Evolutionary conservation across 805 yeast species (phyloP).

Genomic region (Ogataea nitratoaversa): DNA sequence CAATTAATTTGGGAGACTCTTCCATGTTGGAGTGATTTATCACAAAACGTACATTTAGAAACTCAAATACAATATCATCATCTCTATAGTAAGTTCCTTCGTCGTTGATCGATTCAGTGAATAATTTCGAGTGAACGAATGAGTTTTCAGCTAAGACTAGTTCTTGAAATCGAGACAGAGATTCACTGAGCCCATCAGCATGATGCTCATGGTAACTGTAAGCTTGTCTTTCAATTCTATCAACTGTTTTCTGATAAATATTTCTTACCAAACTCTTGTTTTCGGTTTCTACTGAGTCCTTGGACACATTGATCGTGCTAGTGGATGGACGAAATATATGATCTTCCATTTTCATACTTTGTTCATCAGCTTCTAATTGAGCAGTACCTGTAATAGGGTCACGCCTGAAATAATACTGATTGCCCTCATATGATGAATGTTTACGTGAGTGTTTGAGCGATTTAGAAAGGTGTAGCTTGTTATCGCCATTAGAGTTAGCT

Average conservation of each 20-base stretch:
- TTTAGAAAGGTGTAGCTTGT: neutral
- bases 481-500: too few species aligned
- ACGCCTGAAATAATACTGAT: slow-evolving; percentile 22
- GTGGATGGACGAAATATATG: too few species aligned
- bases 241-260: neutral
- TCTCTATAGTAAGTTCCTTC: slow-evolving; percentile 15
- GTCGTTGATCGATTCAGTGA: slow-evolving; percentile 12
- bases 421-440: neutral
- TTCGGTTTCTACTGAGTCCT: too few species aligned
- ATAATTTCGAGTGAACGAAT: slow-evolving; percentile 13
- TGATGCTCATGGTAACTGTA: neutral
- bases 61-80: slow-evolving; percentile 16
- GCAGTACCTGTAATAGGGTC: slow-evolving; percentile 22
- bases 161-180: slow-evolving; percentile 9
- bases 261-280: neutral
- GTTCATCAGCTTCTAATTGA: slow-evolving; percentile 22
- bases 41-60: slow-evolving; percentile 10
- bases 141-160: slow-evolving; percentile 11
- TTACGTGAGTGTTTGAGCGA: neutral
- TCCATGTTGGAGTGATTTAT: slow-evolving; percentile 9
- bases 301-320: too few species aligned
- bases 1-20: slow-evolving; percentile 8
- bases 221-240: neutral
- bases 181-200: neutral
- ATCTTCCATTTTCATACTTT: too few species aligned